These are phyloP conservation scores for Clavulina sp. DNA, from an alignment of 768 basidiomycete species.

Conservation along the genomic window DNA sequence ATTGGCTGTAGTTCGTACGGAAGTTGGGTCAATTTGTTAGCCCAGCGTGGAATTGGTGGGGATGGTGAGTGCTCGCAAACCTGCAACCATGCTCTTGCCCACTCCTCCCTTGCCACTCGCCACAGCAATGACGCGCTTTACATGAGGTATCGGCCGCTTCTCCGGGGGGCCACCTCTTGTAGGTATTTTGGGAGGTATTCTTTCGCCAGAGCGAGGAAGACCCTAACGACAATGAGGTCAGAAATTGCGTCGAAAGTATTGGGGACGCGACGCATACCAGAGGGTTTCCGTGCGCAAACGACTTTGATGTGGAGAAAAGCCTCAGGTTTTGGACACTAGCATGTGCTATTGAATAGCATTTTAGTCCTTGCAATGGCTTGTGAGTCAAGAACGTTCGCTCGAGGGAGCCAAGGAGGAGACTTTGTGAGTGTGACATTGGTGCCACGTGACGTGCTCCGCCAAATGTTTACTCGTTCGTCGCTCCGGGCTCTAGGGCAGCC, in stretches of 20 bases:
- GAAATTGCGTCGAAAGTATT: background rate
- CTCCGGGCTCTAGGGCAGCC: background rate
- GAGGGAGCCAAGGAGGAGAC: background rate
- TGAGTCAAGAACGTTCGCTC: background rate
- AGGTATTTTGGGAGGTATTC: slow-evolving; percentile 25
- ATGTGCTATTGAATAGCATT: background rate
- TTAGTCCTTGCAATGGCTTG: background rate
- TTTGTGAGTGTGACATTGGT: background rate
- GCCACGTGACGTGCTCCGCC: background rate
- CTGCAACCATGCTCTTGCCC: slow-evolving; percentile 85
- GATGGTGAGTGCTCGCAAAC: slow-evolving; percentile 24
- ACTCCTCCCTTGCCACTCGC: slow-evolving; percentile 93
- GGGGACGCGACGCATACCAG: background rate
- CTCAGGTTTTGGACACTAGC: background rate
- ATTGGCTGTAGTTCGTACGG: slow-evolving; percentile 36
- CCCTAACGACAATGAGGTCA: slow-evolving; percentile 17
- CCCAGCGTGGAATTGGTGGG: background rate
- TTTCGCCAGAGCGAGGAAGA: slow-evolving; percentile 21
- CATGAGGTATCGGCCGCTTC: slow-evolving; percentile 33
- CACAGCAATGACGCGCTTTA: slow-evolving; percentile 64
- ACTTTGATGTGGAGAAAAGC: background rate
- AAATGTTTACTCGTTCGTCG: background rate
- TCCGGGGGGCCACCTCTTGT: slow-evolving; percentile 20
- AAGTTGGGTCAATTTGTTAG: slow-evolving; percentile 2
- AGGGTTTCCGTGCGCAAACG: background rate